Evolutionary conservation across 768 basidiomycete genomes (phyloP).

Genomic region (Sistotremastrum suecicum): DNA sequence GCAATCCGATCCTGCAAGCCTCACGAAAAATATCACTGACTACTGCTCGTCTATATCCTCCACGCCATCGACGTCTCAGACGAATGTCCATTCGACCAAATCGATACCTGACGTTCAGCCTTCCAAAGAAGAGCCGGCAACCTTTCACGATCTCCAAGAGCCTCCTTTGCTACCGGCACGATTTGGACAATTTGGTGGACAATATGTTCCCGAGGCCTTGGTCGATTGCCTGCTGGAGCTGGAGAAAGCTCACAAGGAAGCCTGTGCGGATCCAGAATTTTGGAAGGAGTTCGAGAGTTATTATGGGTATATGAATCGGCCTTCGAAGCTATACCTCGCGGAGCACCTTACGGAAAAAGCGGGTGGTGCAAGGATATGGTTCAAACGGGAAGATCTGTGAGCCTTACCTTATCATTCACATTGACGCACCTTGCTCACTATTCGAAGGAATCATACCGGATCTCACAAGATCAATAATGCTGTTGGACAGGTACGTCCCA

Average conservation of each 20-base stretch:
- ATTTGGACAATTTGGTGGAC: conserved; percentile 93
- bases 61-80: conserved; percentile 9
- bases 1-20: conserved; percentile 32
- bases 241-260: conserved; percentile 79
- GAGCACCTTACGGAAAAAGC: conserved; percentile 80
- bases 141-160: conserved; percentile 19
- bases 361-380: conserved; percentile 93
- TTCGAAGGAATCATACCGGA: conserved; percentile 81
- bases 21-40: conserved; percentile 42
- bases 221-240: conserved; percentile 86
- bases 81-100: not conserved
- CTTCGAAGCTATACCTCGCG: conserved; percentile 83
- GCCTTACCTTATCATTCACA: conserved; percentile 13
- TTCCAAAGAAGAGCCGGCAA: conserved; percentile 17
- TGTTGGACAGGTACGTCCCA: conserved; percentile 63
- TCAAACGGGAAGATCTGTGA: conserved; percentile 89
- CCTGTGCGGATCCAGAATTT: conserved; percentile 79
- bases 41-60: conserved; percentile 37
- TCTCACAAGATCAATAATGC: conserved; percentile 99
- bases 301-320: conserved; percentile 91
- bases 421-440: conserved; percentile 1
- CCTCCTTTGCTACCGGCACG: conserved; percentile 51
- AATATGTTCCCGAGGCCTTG: conserved; percentile 95
- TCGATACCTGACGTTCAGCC: conserved; percentile 17
- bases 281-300: conserved; percentile 82